Evolutionary conservation across 805 yeast species (phyloP).

Genomic region (Zygosaccharomyces rouxii): DNA sequence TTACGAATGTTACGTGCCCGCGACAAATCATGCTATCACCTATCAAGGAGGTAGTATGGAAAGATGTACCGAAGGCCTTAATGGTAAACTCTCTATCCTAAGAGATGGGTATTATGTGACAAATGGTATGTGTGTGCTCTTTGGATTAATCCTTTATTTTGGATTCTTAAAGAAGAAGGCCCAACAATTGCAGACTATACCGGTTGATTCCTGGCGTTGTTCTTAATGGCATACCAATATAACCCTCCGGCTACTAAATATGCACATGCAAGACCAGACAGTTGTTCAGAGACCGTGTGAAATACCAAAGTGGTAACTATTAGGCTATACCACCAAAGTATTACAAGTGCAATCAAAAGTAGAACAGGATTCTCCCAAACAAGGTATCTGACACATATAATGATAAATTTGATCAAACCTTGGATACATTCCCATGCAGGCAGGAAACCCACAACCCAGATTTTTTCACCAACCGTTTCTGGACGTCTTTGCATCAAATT

Average conservation of each 20-base stretch:
- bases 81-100: conserved; percentile 51
- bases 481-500: conserved; percentile 11
- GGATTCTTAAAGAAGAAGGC: conserved; percentile 64
- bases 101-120: conserved; percentile 84
- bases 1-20: conserved; percentile 49
- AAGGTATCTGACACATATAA: conserved; percentile 7
- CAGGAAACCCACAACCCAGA: conserved; percentile 10
- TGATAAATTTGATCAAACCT: conserved; percentile 5
- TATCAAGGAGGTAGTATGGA: conserved; percentile 17
- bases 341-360: conserved; percentile 35
- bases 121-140: conserved; percentile 60
- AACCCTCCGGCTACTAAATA: conserved; percentile 36
- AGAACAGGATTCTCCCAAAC: conserved; percentile 29
- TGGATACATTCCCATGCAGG: conserved; percentile 11
- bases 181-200: conserved; percentile 62
- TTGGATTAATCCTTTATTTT: conserved; percentile 63
- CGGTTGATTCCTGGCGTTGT: conserved; percentile 69
- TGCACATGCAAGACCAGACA: conserved; percentile 65
- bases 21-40: conserved; percentile 5
- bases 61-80: conserved; percentile 25
- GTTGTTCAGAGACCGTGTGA: conserved; percentile 74
- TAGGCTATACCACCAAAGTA: conserved; percentile 82
- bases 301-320: conserved; percentile 78
- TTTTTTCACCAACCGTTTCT: neutral
- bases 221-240: conserved; percentile 30